These are phyloP conservation scores for Conoideocrella luteorostrata DNA, from an alignment of 2,329 filamentous ascomycete species.

Conservation along the genomic window DNA sequence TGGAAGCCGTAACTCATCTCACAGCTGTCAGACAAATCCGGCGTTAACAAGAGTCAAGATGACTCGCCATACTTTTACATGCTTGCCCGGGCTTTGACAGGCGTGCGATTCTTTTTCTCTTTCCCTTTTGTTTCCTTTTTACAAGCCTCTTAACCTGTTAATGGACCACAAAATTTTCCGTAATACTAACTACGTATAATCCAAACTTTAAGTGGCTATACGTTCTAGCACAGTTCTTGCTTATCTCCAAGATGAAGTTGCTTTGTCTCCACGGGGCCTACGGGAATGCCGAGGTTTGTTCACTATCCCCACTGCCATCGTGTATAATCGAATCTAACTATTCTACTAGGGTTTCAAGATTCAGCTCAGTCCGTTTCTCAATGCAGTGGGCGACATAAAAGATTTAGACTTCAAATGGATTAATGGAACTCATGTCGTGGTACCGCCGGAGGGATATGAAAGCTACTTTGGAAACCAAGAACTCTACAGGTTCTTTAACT, in stretches of 20 bases:
- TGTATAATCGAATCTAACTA: neutral
- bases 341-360: neutral
- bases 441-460: slow-evolving; percentile 2
- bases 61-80: too few species aligned
- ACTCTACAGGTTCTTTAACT: slow-evolving; percentile 5
- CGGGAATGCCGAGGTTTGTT: slow-evolving; percentile 4
- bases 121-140: too few species aligned
- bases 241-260: slow-evolving; percentile 2
- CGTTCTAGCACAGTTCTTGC: neutral
- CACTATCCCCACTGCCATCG: too few species aligned
- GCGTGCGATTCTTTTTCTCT: too few species aligned
- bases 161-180: neutral
- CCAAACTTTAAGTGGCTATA: too few species aligned
- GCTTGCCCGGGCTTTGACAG: too few species aligned
- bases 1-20: too few species aligned
- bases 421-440: neutral
- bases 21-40: too few species aligned
- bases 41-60: too few species aligned
- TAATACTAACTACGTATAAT: too few species aligned
- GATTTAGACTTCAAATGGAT: slow-evolving; percentile 6
- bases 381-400: neutral
- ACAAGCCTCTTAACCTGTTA: too few species aligned
- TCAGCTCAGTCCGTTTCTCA: slow-evolving; percentile 4
- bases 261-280: slow-evolving; percentile 9
- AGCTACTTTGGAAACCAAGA: slow-evolving; percentile 3